Evolutionary conservation across 495 filamentous ascomycete species (phyloP), one percentile per base, ranked within the genome.

Genomic region (Aspergillus mulundensis): DNA sequence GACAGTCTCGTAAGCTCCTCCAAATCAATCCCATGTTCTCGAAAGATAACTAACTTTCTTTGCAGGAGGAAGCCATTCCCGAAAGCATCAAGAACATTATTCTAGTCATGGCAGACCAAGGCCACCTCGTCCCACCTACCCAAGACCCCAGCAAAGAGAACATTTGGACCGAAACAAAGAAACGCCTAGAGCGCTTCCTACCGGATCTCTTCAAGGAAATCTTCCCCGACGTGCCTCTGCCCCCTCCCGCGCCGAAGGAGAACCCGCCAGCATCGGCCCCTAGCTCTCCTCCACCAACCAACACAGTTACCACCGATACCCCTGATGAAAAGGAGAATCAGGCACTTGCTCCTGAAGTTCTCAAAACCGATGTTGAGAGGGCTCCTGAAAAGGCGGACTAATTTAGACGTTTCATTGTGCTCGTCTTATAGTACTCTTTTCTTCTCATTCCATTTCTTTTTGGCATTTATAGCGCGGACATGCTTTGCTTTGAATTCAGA

Each of bases 71-170:
- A 76, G 92, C 94, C 25, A 90, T 99, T 3, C 90, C 91, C 5
- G 95, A 99, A 67, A 91, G 87, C 61, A 74, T 99, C 57, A 99
- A 97, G 72, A 99, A 99, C 58, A 90, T 97, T 50, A 77, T 99
- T 14, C 79, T 97, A 14, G 93, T 99, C 61, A 97, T 99, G 94
- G 84, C 90, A 2, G 91, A 84, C 66, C 90, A 86, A 38, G 92
- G 89, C 25, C 92, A 90, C 61, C 82, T 99, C 7, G 85, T 89
- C 0, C 87, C 90, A 6, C 83, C 83, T 30, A 64, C 68, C 7
- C 67, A 74, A 56, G 70, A 77, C 44, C 53, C 71, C 8, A 72
- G 65, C 66, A 79, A 75, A 50, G 70, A 67, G 60, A 67, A 66
- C 75, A 82, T 77, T 16, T 88, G 82, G 71, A 68, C 70, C 8